A percentile compares a stretch with the other conserved stretches of the same genome.
Conservation (phyloP, 2,329 filamentous ascomycete genomes). For the Ceratocystis papillata region DNA sequence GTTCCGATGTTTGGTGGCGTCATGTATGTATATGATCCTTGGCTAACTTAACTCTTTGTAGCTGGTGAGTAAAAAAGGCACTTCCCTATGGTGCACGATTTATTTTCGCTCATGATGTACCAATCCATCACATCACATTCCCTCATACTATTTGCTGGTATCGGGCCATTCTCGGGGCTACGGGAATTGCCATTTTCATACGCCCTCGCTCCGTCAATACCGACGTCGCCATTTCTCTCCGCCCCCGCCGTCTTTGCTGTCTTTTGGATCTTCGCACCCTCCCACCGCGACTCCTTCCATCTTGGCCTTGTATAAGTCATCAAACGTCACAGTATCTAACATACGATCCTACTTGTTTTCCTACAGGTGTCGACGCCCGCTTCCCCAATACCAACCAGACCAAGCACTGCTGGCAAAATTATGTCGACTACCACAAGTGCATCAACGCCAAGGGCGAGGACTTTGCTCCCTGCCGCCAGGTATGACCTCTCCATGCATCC, state of each 20-base stretch:
- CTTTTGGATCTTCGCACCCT: neutral
- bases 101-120: neutral
- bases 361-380: constrained; percentile 87
- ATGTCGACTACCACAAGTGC: constrained; percentile 99
- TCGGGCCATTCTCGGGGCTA: constrained; percentile 7
- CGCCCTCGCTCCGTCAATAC: neutral
- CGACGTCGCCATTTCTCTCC: constrained; percentile 4
- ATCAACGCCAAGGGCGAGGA: constrained; percentile 97
- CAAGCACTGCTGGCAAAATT: constrained; percentile 99
- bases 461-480: constrained; percentile 93
- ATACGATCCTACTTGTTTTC: constrained; percentile 12
- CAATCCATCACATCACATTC: neutral
- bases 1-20: constrained; percentile 27
- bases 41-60: constrained; percentile 35
- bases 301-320: neutral
- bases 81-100: neutral
- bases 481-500: constrained; percentile 35
- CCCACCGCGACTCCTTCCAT: neutral
- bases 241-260: neutral
- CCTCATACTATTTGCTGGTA: neutral
- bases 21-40: constrained; percentile 30
- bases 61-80: constrained; percentile 35
- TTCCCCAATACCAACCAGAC: constrained; percentile 98
- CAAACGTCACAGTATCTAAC: constrained; percentile 14
- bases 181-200: neutral